Percentiles rank a stretch among this genome's conserved stretches.
Evolutionary conservation across 108 stramenopile species (phyloP).

Genomic region (Skeletonema potamos): DNA sequence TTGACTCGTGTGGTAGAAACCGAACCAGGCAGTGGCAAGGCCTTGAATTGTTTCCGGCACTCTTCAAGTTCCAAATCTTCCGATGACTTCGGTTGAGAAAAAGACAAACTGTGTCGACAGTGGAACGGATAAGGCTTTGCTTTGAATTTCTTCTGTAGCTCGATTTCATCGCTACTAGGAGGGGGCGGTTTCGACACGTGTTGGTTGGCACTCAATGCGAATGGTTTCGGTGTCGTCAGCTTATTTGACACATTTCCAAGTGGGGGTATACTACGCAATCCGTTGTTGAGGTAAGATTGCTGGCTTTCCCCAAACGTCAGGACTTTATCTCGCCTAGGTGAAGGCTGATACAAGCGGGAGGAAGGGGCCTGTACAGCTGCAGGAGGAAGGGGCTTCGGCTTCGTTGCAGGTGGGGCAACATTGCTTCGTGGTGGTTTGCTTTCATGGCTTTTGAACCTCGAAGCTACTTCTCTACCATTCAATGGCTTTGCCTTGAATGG

Average conservation of each 20-base stretch:
- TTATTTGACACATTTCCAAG: background rate
- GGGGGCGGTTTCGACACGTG: background rate
- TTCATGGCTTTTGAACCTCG: conserved; percentile 20
- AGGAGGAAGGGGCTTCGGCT: conserved; percentile 8
- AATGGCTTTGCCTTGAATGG: conserved; percentile 27
- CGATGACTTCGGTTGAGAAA: conserved; percentile 5
- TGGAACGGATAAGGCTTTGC: conserved; percentile 17
- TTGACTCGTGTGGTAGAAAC: conserved; percentile 1
- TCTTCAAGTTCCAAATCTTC: conserved; percentile 37
- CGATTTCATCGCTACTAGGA: background rate
- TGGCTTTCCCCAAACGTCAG: conserved; percentile 29
- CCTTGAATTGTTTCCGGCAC: conserved; percentile 29
- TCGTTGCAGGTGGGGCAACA: background rate
- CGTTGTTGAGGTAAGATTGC: conserved; percentile 14
- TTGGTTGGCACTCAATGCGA: background rate
- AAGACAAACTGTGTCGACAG: background rate
- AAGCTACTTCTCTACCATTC: conserved; percentile 17
- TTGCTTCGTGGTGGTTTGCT: background rate
- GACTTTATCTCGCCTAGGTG: conserved; percentile 19
- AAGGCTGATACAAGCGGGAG: conserved; percentile 7
- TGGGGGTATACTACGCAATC: conserved; percentile 2
- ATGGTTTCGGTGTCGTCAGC: background rate
- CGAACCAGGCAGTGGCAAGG: conserved; percentile 8
- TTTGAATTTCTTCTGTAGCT: background rate
- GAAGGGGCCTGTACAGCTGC: conserved; percentile 5